Evolutionary conservation across 169 alveolate genomes (phyloP).

Genomic region (Plasmodium adleri): DNA sequence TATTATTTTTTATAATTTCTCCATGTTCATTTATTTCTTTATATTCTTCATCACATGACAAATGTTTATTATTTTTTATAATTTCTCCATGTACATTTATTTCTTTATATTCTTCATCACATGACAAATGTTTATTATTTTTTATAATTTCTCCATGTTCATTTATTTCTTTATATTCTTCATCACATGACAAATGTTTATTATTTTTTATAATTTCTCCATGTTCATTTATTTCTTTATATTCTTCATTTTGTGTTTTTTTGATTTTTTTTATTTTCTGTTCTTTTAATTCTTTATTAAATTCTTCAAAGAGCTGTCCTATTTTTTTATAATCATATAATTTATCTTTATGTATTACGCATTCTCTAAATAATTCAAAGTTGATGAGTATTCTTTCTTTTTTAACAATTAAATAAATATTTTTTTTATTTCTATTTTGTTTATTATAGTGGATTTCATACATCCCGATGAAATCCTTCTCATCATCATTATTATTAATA

Average conservation of each 20-base stretch:
- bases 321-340: conserved; percentile 43
- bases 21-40: neutral
- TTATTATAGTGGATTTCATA: conserved; percentile 4
- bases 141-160: neutral
- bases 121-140: neutral
- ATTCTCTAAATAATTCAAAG: conserved; percentile 21
- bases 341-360: conserved; percentile 30
- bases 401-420: conserved; percentile 28
- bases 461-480: neutral
- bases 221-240: neutral
- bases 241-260: neutral
- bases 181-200: too few relatives aligned
- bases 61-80: neutral
- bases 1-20: neutral
- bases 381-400: conserved; percentile 42
- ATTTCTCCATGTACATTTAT: neutral
- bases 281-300: conserved; percentile 28
- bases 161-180: neutral
- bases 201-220: neutral
- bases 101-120: neutral
- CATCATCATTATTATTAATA: too few relatives aligned
- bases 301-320: neutral
- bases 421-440: neutral
- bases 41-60: neutral
- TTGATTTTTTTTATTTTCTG: neutral